Percentiles rank a stretch among this genome's conserved stretches.
phyloP scores from a whole-genome alignment of 2,329 filamentous ascomycete species.

The Diaporthe aspalathi region DNA sequence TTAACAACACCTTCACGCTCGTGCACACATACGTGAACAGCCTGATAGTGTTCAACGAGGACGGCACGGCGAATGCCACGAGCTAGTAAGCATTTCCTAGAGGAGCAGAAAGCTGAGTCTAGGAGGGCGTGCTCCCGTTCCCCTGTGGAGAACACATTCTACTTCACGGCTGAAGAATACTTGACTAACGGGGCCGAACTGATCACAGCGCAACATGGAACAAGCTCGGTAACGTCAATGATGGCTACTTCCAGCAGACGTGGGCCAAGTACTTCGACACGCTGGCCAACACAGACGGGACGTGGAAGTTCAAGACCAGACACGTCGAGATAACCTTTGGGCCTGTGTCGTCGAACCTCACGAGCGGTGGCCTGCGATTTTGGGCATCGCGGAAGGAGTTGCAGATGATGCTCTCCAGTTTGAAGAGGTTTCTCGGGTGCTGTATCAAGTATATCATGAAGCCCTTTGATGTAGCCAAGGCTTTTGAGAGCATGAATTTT shows the following conservation, averaged over 20 bases:
- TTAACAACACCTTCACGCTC: conserved; percentile 2
- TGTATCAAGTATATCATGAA: no score
- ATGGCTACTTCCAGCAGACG: neutral
- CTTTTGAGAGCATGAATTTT: no score
- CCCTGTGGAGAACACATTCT: no score
- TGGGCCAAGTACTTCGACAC: conserved; percentile 19
- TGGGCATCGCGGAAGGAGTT: accelerated
- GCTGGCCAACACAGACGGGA: neutral
- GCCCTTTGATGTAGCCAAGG: no score
- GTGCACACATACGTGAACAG: conserved; percentile 18
- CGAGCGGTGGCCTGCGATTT: neutral
- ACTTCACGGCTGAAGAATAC: no score
- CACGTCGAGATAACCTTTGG: neutral
- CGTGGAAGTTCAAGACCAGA: conserved; percentile 17
- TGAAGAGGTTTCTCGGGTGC: no score
- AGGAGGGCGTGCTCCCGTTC: no score
- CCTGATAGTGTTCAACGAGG: conserved; percentile 9
- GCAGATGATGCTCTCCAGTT: no score
- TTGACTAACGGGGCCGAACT: neutral
- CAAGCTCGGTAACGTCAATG: neutral
- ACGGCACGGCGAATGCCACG: conserved; percentile 12
- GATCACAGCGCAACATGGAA: conserved; percentile 4
- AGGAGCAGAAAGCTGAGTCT: no score
- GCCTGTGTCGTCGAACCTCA: neutral
- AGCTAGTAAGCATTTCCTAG: no score